phyloP scores from a whole-genome alignment of 2,329 filamentous ascomycete species.

The Clonostachys chloroleuca region DNA sequence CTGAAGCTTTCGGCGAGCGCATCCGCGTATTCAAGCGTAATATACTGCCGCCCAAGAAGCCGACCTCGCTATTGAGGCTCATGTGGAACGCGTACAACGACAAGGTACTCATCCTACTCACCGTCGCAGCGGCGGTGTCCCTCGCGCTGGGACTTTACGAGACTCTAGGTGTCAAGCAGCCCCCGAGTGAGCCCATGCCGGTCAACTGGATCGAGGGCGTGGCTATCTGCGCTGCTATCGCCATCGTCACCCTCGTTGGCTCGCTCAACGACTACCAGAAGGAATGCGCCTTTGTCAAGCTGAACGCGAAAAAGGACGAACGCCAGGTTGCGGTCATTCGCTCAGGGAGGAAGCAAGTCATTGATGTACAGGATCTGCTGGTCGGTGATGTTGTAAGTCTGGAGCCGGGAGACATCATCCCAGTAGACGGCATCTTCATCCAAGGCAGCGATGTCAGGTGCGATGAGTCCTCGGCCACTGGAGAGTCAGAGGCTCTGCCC shows the following conservation, averaged over 20 bases:
- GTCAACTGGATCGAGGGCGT: constrained; percentile 70
- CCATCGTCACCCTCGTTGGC: constrained; percentile 72
- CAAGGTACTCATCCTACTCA: constrained; percentile 71
- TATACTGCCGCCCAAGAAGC: constrained; percentile 58
- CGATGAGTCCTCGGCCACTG: constrained; percentile 73
- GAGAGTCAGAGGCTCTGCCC: constrained; percentile 69
- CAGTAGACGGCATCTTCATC: constrained; percentile 67
- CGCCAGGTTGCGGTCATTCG: constrained; percentile 70
- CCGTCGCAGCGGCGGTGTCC: constrained; percentile 68
- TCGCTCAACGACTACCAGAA: constrained; percentile 83
- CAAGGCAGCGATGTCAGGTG: constrained; percentile 49
- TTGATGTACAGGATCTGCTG: constrained; percentile 66
- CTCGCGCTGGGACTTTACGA: constrained; percentile 73
- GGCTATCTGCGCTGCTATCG: constrained; percentile 71
- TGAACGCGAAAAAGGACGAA: constrained; percentile 78
- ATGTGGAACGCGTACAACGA: constrained; percentile 78
- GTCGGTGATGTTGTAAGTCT: constrained; percentile 72
- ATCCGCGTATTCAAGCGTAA: constrained; percentile 63
- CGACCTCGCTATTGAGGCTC: constrained; percentile 59
- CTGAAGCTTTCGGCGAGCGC: constrained; percentile 17
- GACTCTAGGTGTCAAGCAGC: constrained; percentile 51
- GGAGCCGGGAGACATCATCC: constrained; percentile 62
- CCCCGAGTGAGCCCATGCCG: background rate
- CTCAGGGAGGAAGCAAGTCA: constrained; percentile 65
- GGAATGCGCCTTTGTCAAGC: constrained; percentile 73